A percentile compares a stretch with the other conserved stretches of the same genome.
These are phyloP conservation scores for Yamadazyma diddensiae DNA, from an alignment of 1,139 yeast species.

Conservation along the genomic window DNA sequence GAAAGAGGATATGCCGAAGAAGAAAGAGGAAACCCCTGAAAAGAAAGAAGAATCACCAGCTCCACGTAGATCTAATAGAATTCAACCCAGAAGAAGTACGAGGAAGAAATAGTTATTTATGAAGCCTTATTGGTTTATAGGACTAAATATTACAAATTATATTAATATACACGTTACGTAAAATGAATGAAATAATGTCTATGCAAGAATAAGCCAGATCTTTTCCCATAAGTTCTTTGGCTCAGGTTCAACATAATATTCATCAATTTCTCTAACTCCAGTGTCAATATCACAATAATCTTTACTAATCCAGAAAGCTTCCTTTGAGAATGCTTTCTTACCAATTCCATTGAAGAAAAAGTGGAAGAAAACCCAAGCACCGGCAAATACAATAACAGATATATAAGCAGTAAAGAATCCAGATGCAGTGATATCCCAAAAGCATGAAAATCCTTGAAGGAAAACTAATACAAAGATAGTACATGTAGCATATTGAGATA, in stretches of 20 bases:
- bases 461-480: constrained; percentile 53
- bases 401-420: constrained; percentile 66
- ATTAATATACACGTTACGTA: constrained; percentile 9
- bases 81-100: constrained; percentile 23
- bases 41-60: constrained; percentile 11
- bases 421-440: constrained; percentile 52
- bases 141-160: constrained; percentile 1
- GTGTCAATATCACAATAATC: constrained; percentile 62
- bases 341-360: constrained; percentile 42
- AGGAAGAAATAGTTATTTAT: constrained; percentile 17
- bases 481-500: constrained; percentile 56
- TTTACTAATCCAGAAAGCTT: constrained; percentile 37
- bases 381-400: constrained; percentile 56
- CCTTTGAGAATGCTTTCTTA: constrained; percentile 27
- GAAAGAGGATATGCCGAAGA: constrained; percentile 7
- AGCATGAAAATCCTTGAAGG: constrained; percentile 69
- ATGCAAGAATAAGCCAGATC: constrained; percentile 40
- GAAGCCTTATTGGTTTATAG: too few species aligned
- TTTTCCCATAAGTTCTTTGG: constrained; percentile 54
- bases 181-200: constrained; percentile 3
- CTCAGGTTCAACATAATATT: constrained; percentile 48
- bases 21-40: constrained; percentile 8
- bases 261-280: constrained; percentile 59
- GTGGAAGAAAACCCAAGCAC: constrained; percentile 52
- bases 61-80: constrained; percentile 21